These are phyloP conservation scores for Arthrinium puccinioides DNA, from an alignment of 2,329 filamentous ascomycete species.

Conservation along the genomic window DNA sequence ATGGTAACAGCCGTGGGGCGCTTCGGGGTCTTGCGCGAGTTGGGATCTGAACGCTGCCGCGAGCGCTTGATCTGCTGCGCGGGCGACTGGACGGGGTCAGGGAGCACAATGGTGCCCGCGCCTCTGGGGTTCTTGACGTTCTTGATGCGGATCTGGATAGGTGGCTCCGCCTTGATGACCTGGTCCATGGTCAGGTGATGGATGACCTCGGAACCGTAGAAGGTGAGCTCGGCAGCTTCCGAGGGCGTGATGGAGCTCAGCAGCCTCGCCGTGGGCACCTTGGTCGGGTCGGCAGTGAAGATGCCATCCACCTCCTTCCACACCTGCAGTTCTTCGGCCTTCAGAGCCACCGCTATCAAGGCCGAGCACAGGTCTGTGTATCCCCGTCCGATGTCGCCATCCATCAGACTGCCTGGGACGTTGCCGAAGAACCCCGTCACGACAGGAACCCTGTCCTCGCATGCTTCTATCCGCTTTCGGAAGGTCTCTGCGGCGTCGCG, in stretches of 20 bases:
- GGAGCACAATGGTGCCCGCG: constrained; percentile 74
- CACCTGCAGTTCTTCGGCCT: constrained; percentile 84
- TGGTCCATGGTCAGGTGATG: constrained; percentile 99
- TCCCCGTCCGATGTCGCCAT: constrained; percentile 82
- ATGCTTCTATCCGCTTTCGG: constrained; percentile 56
- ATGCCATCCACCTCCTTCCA: constrained; percentile 99
- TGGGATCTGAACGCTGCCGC: constrained; percentile 35
- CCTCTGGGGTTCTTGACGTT: constrained; percentile 83
- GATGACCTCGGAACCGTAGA: constrained; percentile 92
- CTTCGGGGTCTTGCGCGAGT: constrained; percentile 55
- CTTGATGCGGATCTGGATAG: constrained; percentile 83
- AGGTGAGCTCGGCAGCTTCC: constrained; percentile 92
- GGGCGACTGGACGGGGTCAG: constrained; percentile 54
- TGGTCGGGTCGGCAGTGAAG: constrained; percentile 73
- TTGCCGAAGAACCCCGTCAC: constrained; percentile 93
- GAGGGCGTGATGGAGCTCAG: constrained; percentile 83
- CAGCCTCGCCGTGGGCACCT: constrained; percentile 89
- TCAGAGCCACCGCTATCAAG: constrained; percentile 80
- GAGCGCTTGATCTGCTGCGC: constrained; percentile 52
- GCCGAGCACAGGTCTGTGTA: constrained; percentile 97
- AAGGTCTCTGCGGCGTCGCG: constrained; percentile 54
- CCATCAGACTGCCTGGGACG: constrained; percentile 83
- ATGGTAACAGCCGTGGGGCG: constrained; percentile 88
- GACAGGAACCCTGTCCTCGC: constrained; percentile 63
- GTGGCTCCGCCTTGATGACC: constrained; percentile 69